These are phyloP conservation scores for Neospora caninum DNA, from an alignment of 169 alveolate genomes.

Conservation along the genomic window DNA sequence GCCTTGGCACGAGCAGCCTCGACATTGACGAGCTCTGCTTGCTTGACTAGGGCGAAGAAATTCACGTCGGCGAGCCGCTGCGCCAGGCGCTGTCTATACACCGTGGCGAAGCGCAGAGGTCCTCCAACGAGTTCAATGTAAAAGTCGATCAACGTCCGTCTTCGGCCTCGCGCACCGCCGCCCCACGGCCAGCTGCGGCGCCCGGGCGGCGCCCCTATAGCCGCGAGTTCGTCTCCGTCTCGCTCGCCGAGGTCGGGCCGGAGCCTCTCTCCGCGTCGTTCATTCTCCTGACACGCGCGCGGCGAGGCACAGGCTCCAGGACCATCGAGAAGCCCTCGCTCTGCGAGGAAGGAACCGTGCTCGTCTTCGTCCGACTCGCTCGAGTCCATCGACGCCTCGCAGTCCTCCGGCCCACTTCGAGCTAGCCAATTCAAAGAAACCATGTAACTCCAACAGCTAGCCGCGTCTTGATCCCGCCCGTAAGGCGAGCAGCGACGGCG, in stretches of 20 bases:
- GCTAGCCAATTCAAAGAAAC: neutral
- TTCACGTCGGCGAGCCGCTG: neutral
- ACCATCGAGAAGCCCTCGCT: no score
- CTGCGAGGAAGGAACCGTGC: neutral
- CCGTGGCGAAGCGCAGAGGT: neutral
- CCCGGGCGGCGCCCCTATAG: neutral
- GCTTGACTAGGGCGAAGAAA: neutral
- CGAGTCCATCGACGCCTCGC: neutral
- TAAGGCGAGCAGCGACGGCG: neutral
- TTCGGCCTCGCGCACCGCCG: neutral
- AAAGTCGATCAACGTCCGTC: neutral
- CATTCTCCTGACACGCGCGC: neutral
- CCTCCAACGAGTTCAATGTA: neutral
- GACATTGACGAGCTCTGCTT: neutral
- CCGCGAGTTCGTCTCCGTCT: neutral
- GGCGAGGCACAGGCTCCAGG: no score
- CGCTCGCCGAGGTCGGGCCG: neutral
- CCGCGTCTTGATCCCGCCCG: neutral
- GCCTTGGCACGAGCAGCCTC: neutral
- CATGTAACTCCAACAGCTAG: neutral
- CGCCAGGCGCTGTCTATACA: neutral
- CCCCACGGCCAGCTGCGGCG: neutral
- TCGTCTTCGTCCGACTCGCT: no score
- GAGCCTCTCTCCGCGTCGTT: neutral
- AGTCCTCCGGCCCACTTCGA: neutral